Evolutionary conservation across 768 basidiomycete genomes (phyloP), one percentile per base, ranked within the genome.

Genomic region (Hygrocybe coccinea): DNA sequence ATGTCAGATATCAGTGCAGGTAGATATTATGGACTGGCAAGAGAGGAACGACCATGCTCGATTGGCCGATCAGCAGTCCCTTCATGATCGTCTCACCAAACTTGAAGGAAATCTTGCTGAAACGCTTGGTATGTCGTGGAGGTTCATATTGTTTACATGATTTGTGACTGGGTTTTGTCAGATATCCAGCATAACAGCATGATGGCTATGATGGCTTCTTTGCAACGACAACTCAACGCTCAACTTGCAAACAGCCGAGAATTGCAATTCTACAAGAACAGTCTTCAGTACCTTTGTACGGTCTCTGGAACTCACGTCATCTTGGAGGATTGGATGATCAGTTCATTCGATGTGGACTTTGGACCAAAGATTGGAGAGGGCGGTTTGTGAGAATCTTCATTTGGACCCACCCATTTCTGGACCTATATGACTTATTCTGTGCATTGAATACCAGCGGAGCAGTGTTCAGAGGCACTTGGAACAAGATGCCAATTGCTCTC

Each of bases 311-410:
- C 14, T 69, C 65, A 29, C 29, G 8, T 29, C 29, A 8, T 4
- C 3, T 8, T 29, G 4, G 29, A 29, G 8, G 29, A 29, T 8
- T 29, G 29, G 67, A 60, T 59, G 10, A 62, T 69, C 36, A 64
- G 62, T 29, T 52, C 63, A 2, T 63, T 66, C 36, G 67, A 69
- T 17, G 64, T 69, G 15, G 65, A 67, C 2, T 52, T 62, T 49
- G 62, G 60, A 5, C 50, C 48, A 9, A 43, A 56, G 45, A 66
- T 68, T 36, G 67, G 67, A 9, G 29, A 56, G 11, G 68, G 68
- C 5, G 67, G 63, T 29, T 69, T 69, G 65, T 66, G 43, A 10
- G 48, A 24, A 35, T n/a, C 15, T 29, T 29, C 29, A 29, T 29
- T 29, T 29, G 29, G 9, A 14, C 19, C 14, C 29, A 4, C n/a